These are phyloP conservation scores for Fusarium longipes DNA, from an alignment of 2,329 filamentous ascomycete genomes.

Conservation along the genomic window DNA sequence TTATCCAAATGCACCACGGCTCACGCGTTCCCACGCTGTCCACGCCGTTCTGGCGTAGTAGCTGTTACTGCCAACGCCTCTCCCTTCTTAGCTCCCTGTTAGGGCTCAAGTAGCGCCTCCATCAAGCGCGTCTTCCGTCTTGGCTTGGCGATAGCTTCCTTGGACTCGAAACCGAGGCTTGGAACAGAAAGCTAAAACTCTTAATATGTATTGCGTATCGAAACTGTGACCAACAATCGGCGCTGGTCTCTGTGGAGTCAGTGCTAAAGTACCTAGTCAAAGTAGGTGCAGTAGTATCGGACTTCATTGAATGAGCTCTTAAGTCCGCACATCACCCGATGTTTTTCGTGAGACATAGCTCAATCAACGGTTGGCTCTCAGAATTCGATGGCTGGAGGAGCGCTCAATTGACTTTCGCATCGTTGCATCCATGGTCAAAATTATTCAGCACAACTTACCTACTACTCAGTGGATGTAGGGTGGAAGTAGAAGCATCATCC, in stretches of 20 bases:
- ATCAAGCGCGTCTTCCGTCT: conserved; percentile 17
- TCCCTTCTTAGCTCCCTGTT: conserved; percentile 32
- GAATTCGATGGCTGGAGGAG: not conserved
- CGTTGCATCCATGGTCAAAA: not conserved
- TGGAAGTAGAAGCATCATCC: not conserved
- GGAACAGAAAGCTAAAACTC: conserved; percentile 6
- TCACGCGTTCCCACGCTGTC: conserved; percentile 12
- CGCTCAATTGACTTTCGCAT: not conserved
- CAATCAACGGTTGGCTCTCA: not conserved
- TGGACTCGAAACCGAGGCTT: conserved; percentile 15
- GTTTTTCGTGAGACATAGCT: not conserved
- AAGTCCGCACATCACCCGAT: not conserved
- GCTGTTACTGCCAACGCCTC: conserved; percentile 28
- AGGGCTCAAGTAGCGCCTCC: conserved; percentile 10
- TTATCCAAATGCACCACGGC: conserved; percentile 16
- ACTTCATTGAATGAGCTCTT: not conserved
- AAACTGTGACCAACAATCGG: conserved; percentile 22
- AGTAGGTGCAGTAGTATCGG: not conserved
- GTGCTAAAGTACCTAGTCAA: conserved; percentile 1
- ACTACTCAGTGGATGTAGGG: not conserved
- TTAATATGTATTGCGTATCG: conserved; percentile 27
- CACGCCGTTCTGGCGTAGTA: conserved; percentile 8
- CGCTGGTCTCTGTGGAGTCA: conserved; percentile 4
- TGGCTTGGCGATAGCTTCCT: conserved; percentile 20
- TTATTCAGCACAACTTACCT: not conserved